phyloP scores from a whole-genome alignment of 2,329 filamentous ascomycete genomes.

The Dactylellina cionopaga region DNA sequence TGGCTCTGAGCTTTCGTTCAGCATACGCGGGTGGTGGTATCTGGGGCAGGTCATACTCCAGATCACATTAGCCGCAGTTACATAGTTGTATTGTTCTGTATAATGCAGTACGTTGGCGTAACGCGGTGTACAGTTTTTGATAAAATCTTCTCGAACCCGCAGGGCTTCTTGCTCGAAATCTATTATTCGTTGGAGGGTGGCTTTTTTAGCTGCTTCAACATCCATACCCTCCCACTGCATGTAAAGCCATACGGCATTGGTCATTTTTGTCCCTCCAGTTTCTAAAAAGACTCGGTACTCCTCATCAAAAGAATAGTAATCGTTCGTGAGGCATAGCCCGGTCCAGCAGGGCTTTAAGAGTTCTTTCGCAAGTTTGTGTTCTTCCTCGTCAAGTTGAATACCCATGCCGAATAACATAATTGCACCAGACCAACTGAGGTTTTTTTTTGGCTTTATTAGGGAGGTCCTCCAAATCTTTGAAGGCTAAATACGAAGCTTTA shows the following conservation, averaged over 20 bases:
- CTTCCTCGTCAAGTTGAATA: not conserved
- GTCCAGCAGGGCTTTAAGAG: not conserved
- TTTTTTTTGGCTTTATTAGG: too few relatives aligned
- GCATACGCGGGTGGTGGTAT: not conserved
- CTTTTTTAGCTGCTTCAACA: not conserved
- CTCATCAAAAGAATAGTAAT: not conserved
- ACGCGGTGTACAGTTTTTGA: not conserved
- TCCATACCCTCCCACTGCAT: not conserved
- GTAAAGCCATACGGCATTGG: not conserved
- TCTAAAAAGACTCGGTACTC: too few relatives aligned
- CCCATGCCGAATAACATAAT: not conserved
- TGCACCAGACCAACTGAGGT: not conserved
- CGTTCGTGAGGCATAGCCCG: not conserved
- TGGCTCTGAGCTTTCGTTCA: too few relatives aligned
- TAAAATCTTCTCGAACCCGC: not conserved
- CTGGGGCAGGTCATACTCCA: not conserved
- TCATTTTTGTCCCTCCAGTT: not conserved
- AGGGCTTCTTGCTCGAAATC: not conserved
- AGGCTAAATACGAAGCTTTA: too few relatives aligned
- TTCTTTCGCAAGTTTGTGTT: not conserved
- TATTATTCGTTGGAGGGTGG: too few relatives aligned
- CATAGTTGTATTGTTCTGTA: not conserved
- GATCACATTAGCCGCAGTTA: not conserved
- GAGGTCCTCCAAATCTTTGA: too few relatives aligned
- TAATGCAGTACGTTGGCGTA: not conserved